A percentile compares a stretch with the other conserved stretches of the same genome.
Evolutionary conservation across 2,329 filamentous ascomycete genomes (phyloP).

Genomic region (Phialophora macrospora): DNA sequence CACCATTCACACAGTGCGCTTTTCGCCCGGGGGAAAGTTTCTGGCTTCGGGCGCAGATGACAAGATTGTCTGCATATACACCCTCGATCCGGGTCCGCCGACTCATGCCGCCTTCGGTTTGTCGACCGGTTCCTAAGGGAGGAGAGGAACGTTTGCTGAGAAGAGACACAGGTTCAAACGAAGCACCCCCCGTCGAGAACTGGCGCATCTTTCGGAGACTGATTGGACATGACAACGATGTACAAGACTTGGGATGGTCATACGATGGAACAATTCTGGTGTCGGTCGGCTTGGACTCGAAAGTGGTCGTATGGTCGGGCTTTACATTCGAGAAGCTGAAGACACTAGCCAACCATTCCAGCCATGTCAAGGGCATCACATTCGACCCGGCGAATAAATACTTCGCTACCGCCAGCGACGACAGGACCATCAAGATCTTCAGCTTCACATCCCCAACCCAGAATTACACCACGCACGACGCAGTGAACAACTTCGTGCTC

Average conservation of each 20-base stretch:
- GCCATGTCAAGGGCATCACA: constrained; percentile 97
- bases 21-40: constrained; percentile 93
- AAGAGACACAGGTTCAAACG: constrained; percentile 68
- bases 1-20: constrained; percentile 95
- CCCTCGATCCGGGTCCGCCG: constrained; percentile 80
- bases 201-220: constrained; percentile 95
- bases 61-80: constrained; percentile 98
- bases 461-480: constrained; percentile 91
- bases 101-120: constrained; percentile 79
- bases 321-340: constrained; percentile 98
- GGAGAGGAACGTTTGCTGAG: constrained; percentile 26
- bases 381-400: constrained; percentile 99
- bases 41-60: constrained; percentile 97
- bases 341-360: constrained; percentile 88
- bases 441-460: constrained; percentile 88
- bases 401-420: constrained; percentile 96
- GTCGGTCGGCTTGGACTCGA: constrained; percentile 94
- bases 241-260: constrained; percentile 97
- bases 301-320: constrained; percentile 97
- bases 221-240: constrained; percentile 97
- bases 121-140: constrained; percentile 37
- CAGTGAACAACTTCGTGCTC: constrained; percentile 93
- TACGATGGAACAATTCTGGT: constrained; percentile 93
- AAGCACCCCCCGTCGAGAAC: constrained; percentile 91
- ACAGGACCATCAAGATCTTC: constrained; percentile 95